A percentile compares a stretch with the other conserved stretches of the same genome.
Evolutionary conservation across 2,329 filamentous ascomycete species (phyloP).

Genomic region (Microsporum audouinii): DNA sequence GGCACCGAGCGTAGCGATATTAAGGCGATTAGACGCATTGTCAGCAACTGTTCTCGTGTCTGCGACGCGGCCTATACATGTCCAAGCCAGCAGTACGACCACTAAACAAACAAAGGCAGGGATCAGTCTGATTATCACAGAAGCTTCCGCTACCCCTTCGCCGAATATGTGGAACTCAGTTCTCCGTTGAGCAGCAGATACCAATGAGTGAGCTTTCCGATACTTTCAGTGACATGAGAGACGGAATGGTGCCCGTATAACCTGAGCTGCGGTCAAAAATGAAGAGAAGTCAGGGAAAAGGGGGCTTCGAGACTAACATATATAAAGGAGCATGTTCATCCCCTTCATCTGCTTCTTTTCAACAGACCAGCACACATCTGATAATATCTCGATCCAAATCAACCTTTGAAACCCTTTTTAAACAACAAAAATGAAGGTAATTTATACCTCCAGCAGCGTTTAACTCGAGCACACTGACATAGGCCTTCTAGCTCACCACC

Average conservation of each 20-base stretch:
- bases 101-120: not conserved
- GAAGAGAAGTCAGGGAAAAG: not conserved
- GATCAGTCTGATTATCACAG: not conserved
- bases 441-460: no score
- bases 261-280: not conserved
- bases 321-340: not conserved
- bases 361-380: not conserved
- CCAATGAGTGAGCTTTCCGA: not conserved
- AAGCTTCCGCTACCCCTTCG: not conserved
- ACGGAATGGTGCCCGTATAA: not conserved
- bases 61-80: not conserved
- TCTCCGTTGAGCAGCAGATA: not conserved
- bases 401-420: not conserved
- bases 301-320: not conserved
- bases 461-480: not conserved
- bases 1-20: not conserved
- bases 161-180: not conserved
- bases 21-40: not conserved
- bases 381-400: not conserved
- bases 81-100: not conserved
- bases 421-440: not conserved
- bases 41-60: not conserved
- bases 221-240: not conserved
- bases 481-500: not conserved
- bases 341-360: not conserved